A percentile compares a stretch with the other conserved stretches of the same genome.
These are phyloP conservation scores for Thalassiosira profunda DNA, from an alignment of 108 stramenopile species.

Conservation along the genomic window DNA sequence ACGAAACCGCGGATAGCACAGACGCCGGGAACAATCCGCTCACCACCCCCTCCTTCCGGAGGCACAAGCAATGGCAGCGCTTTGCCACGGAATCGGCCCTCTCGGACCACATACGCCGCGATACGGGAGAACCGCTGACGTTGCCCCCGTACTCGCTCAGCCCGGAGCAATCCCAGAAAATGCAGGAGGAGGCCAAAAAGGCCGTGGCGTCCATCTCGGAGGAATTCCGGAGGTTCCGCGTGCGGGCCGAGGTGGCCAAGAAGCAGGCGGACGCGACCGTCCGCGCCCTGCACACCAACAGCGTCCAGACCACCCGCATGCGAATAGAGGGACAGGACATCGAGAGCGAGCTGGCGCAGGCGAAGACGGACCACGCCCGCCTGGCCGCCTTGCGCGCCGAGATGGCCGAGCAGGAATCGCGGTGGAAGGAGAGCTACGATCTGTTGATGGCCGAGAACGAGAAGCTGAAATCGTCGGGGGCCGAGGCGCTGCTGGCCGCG, in stretches of 20 bases:
- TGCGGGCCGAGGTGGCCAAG: slow-evolving; percentile 78
- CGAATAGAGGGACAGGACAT: slow-evolving; percentile 73
- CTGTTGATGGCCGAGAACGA: slow-evolving; percentile 82
- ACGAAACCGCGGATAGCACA: slow-evolving; percentile 59
- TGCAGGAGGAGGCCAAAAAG: slow-evolving; percentile 66
- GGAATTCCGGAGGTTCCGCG: slow-evolving; percentile 89
- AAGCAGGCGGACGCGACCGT: slow-evolving; percentile 84
- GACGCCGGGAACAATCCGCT: too few relatives aligned
- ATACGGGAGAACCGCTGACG: slow-evolving; percentile 86
- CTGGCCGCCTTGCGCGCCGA: slow-evolving; percentile 60
- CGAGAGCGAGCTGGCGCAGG: slow-evolving; percentile 57
- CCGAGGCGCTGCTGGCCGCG: slow-evolving; percentile 88
- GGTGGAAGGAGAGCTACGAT: slow-evolving; percentile 94
- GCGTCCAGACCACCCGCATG: slow-evolving; percentile 70
- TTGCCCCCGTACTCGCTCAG: slow-evolving; percentile 82
- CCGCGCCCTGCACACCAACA: slow-evolving; percentile 75
- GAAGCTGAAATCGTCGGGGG: slow-evolving; percentile 81
- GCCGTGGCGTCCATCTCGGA: slow-evolving; percentile 74
- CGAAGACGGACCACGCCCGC: slow-evolving; percentile 52
- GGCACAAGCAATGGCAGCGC: slow-evolving; percentile 72
- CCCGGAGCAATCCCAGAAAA: slow-evolving; percentile 76
- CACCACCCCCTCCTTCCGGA: slow-evolving; percentile 19
- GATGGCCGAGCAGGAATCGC: slow-evolving; percentile 81
- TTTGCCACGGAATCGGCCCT: slow-evolving; percentile 77
- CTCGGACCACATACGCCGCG: slow-evolving; percentile 80